Evolutionary conservation across 23 red algal genomes (phyloP).

Genomic region (Porphyridium purpureum): DNA sequence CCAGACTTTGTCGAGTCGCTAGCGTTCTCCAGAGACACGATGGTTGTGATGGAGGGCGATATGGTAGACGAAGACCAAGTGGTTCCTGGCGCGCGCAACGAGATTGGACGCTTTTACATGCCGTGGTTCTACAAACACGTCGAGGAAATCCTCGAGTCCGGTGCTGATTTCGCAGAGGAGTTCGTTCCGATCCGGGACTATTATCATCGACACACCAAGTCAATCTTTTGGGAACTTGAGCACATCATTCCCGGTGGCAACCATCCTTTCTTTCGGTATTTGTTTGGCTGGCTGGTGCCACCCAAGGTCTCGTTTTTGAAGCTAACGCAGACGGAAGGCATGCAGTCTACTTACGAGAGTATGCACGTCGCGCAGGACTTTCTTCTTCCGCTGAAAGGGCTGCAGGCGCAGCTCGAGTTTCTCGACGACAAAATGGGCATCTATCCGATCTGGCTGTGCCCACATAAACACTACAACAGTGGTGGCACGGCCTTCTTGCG

Average conservation of each 20-base stretch:
- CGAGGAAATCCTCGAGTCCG: conserved; percentile 25
- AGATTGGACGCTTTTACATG: conserved; percentile 32
- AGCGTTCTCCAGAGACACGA: conserved; percentile 17
- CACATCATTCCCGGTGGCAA: conserved; percentile 43
- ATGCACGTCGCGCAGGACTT: conserved; percentile 44
- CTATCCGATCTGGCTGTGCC: conserved; percentile 52
- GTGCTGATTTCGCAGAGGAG: conserved; percentile 26
- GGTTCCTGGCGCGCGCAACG: conserved; percentile 8
- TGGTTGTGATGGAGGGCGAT: conserved; percentile 36
- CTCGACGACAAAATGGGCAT: conserved; percentile 51
- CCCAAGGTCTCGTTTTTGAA: conserved; percentile 44
- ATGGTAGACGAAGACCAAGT: conserved; percentile 21
- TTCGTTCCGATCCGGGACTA: conserved; percentile 46
- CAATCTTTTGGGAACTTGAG: conserved; percentile 43
- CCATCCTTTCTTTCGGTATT: conserved; percentile 23
- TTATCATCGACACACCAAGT: conserved; percentile 47
- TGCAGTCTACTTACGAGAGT: conserved; percentile 34
- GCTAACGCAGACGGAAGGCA: conserved; percentile 35
- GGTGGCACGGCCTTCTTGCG: no score
- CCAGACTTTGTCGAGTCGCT: conserved; percentile 44
- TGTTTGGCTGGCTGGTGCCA: conserved; percentile 50
- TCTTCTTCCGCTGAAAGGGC: conserved; percentile 32
- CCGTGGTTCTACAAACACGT: conserved; percentile 53
- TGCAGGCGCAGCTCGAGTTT: conserved; percentile 26
- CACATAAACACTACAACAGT: conserved; percentile 44